Evolutionary conservation across 2,329 filamentous ascomycete species (phyloP).

Genomic region (Aaosphaeria pasadenensis): DNA sequence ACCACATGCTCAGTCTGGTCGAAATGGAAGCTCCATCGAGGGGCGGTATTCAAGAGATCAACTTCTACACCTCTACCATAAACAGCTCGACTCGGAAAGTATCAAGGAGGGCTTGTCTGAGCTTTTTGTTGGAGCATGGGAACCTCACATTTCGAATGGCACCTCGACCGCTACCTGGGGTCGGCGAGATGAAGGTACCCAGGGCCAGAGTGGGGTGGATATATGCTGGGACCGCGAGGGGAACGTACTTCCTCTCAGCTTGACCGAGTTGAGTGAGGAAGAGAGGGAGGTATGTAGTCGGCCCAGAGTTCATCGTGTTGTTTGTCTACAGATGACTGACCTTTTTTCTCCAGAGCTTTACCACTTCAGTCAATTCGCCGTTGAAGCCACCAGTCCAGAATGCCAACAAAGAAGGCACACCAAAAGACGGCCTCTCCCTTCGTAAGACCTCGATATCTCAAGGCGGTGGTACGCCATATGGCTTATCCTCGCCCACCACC

Average conservation of each 20-base stretch:
- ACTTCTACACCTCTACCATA: conserved; percentile 69
- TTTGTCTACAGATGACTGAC: conserved; percentile 9
- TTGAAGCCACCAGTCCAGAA: conserved; percentile 78
- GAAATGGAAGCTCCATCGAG: conserved; percentile 55
- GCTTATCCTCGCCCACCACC: conserved; percentile 69
- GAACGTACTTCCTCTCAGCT: conserved; percentile 65
- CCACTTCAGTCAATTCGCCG: conserved; percentile 86
- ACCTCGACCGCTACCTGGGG: conserved; percentile 63
- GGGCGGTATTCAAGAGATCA: conserved; percentile 76
- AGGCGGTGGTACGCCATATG: conserved; percentile 61
- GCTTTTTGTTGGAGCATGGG: conserved; percentile 75
- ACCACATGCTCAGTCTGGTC: conserved; percentile 57
- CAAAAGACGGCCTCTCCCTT: conserved; percentile 57
- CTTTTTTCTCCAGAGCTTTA: conserved; percentile 62
- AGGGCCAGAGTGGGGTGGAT: conserved; percentile 75
- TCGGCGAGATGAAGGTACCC: conserved; percentile 70
- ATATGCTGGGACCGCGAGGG: conserved; percentile 84
- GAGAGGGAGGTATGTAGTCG: conserved; percentile 59
- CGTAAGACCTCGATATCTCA: conserved; percentile 84
- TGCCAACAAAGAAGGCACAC: conserved; percentile 59
- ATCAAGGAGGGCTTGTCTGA: conserved; percentile 61
- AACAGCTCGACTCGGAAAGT: conserved; percentile 52
- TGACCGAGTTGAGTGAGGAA: conserved; percentile 69
- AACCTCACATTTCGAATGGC: conserved; percentile 69
- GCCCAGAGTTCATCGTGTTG: conserved; percentile 1